Percentiles rank a stretch among this genome's conserved stretches.
These are phyloP conservation scores for Boletus speciosus DNA, from an alignment of 768 basidiomycete species.

Conservation along the genomic window DNA sequence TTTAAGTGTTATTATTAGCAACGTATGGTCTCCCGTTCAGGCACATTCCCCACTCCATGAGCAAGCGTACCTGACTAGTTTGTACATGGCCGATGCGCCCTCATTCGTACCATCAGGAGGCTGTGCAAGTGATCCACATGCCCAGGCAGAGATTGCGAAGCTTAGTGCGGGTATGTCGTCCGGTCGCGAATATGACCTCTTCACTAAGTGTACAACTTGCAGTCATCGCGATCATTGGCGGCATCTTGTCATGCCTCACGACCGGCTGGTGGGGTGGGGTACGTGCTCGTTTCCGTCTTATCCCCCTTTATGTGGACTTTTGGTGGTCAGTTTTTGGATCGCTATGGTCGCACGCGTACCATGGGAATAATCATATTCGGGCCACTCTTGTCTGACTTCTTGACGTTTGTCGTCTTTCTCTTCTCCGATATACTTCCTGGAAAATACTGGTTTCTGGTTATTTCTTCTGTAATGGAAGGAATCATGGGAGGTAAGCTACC, in stretches of 20 bases:
- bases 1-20: neutral
- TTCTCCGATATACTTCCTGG: neutral
- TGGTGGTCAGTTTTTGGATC: neutral
- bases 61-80: neutral
- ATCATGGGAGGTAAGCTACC: neutral
- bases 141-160: neutral
- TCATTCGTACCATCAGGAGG: neutral
- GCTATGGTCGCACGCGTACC: neutral
- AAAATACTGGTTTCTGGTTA: neutral
- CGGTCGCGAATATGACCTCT: neutral
- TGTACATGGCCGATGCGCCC: neutral
- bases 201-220: no score
- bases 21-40: neutral
- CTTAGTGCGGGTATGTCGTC: neutral
- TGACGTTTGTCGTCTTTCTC: neutral
- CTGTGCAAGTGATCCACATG: neutral
- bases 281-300: neutral
- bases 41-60: neutral
- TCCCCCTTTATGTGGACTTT: neutral
- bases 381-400: neutral
- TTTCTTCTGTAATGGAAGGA: neutral
- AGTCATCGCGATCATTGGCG: constrained; percentile 3
- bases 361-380: constrained; percentile 1
- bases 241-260: constrained; percentile 1
- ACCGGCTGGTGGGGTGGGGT: constrained; percentile 5